Percentiles rank a stretch among this genome's conserved stretches.
Conservation (phyloP, 805 yeast species). For the Candida vaughaniae region DNA sequence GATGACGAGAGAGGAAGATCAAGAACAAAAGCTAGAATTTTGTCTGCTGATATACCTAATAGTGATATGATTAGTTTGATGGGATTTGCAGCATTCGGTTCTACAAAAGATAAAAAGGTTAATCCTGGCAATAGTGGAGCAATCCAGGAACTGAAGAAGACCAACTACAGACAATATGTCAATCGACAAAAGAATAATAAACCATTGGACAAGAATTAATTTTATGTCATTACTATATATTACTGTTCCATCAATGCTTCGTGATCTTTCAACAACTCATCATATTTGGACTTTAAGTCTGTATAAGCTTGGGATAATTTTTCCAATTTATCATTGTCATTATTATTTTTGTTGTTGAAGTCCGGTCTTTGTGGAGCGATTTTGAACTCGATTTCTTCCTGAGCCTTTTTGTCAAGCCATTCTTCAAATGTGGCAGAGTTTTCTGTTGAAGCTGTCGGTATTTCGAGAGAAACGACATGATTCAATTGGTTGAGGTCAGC, state of each 20-base stretch:
- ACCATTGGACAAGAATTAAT: constrained; percentile 55
- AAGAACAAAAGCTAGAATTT: constrained; percentile 21
- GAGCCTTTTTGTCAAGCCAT: constrained; percentile 49
- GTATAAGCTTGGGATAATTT: constrained; percentile 58
- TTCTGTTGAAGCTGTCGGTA: constrained; percentile 15
- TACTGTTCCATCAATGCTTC: constrained; percentile 20
- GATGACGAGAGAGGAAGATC: constrained; percentile 23
- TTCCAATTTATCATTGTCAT: constrained; percentile 38
- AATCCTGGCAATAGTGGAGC: constrained; percentile 48
- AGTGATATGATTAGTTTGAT: constrained; percentile 43
- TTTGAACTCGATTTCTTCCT: constrained; percentile 53
- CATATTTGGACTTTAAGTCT: constrained; percentile 59
- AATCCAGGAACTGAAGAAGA: constrained; percentile 34
- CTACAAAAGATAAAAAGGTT: constrained; percentile 60
- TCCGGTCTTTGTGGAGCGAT: constrained; percentile 25
- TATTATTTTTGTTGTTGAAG: constrained; percentile 11
- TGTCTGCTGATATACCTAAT: constrained; percentile 16
- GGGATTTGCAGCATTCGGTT: constrained; percentile 56
- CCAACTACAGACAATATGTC: constrained; percentile 53
- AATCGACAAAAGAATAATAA: constrained; percentile 32
- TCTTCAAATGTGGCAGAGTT: constrained; percentile 22
- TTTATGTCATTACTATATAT: constrained; percentile 36
- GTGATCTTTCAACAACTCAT: constrained; percentile 54
- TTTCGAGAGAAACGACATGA: constrained; percentile 46
- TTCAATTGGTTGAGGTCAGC: constrained; percentile 31